Evolutionary conservation across 129 eudicot species (phyloP).

Genomic region (Arctium lappa): DNA sequence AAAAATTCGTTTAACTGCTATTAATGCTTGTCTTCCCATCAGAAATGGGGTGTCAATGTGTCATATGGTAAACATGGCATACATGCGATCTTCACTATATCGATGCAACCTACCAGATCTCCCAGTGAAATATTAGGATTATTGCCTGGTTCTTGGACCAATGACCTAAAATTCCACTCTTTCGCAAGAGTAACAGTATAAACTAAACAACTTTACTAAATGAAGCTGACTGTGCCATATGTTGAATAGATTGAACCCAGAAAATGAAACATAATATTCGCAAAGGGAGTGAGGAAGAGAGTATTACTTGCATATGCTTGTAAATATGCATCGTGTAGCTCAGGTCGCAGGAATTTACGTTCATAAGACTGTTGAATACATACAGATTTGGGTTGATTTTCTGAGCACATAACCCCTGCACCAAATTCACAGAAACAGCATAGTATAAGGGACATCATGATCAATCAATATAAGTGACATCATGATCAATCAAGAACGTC

Average conservation of each 20-base stretch:
- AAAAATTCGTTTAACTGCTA: not conserved
- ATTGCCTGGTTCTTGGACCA: not conserved
- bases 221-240: conserved; percentile 1
- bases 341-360: conserved; percentile 80
- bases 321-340: conserved; percentile 59
- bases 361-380: conserved; percentile 95
- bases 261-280: not conserved
- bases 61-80: not conserved
- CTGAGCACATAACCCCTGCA: conserved; percentile 69
- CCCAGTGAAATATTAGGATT: not conserved
- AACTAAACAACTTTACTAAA: not conserved
- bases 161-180: not conserved
- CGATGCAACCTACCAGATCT: not conserved
- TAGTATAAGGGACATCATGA: conserved; percentile 5
- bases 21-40: not conserved
- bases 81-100: not conserved
- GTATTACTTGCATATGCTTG: conserved; percentile 84
- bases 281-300: conserved; percentile 22
- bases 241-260: not conserved
- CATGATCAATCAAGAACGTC: conserved; percentile 9
- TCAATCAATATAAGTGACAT: conserved; percentile 10
- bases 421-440: conserved; percentile 11
- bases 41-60: not conserved
- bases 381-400: conserved; percentile 70
- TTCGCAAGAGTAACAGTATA: not conserved